Conservation (phyloP, 352 stramenopile genomes). For the Phytophthora melonis region DNA sequence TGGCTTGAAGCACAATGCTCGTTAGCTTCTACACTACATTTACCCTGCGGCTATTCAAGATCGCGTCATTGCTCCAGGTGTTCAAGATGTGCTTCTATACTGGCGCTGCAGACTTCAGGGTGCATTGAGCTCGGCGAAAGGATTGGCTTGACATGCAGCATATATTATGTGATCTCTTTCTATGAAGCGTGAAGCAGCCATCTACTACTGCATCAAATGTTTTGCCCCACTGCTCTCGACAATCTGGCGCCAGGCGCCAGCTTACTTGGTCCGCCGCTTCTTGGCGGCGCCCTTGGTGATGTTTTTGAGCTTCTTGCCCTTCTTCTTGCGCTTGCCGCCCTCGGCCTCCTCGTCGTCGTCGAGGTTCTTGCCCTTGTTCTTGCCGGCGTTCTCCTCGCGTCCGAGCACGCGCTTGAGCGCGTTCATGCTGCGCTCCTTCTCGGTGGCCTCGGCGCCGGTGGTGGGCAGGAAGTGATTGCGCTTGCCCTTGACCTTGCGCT, state of each 20-base stretch:
- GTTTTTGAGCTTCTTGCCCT: slow-evolving; percentile 71
- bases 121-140: too few species aligned
- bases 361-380: slow-evolving; percentile 67
- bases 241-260: background rate
- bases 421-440: slow-evolving; percentile 88
- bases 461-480: slow-evolving; percentile 85
- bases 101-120: background rate
- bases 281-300: slow-evolving; percentile 78
- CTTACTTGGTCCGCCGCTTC: slow-evolving; percentile 70
- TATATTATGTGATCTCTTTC: slow-evolving; percentile 46
- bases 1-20: slow-evolving; percentile 2
- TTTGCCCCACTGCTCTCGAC: slow-evolving; percentile 15
- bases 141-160: slow-evolving; percentile 30
- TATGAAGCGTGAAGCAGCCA: slow-evolving; percentile 29
- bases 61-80: background rate
- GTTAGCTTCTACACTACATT: background rate
- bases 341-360: slow-evolving; percentile 69
- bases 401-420: slow-evolving; percentile 79
- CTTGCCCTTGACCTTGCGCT: slow-evolving; percentile 89
- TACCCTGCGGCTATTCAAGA: slow-evolving; percentile 1
- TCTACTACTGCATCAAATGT: slow-evolving; percentile 8
- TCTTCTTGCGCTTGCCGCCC: slow-evolving; percentile 69
- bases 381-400: slow-evolving; percentile 81
- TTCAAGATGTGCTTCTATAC: background rate
- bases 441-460: slow-evolving; percentile 71